phyloP scores from a whole-genome alignment of 2,329 filamentous ascomycete genomes.

The Aotearoamyces nothofagi region DNA sequence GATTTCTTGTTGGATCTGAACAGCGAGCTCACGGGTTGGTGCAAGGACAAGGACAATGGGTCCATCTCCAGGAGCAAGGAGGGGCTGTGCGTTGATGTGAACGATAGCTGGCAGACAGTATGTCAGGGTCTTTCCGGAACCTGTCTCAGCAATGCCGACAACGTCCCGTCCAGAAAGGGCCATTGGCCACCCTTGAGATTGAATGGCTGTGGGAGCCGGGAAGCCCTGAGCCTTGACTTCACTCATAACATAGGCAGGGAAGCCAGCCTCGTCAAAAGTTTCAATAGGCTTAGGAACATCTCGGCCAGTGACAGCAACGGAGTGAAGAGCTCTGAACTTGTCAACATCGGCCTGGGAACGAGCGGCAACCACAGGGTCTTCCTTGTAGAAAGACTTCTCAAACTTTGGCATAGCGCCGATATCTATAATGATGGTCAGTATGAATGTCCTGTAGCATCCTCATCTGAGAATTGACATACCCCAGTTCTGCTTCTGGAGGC shows the following conservation, averaged over 20 bases:
- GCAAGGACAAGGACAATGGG: slow-evolving; percentile 94
- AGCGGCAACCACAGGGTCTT: slow-evolving; percentile 61
- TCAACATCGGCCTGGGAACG: slow-evolving; percentile 71
- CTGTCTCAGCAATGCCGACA: slow-evolving; percentile 97
- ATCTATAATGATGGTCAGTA: slow-evolving; percentile 35
- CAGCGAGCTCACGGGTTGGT: slow-evolving; percentile 91
- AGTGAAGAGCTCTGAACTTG: slow-evolving; percentile 70
- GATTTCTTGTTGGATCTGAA: slow-evolving; percentile 97
- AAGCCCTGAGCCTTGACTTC: slow-evolving; percentile 99
- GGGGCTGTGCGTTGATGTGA: slow-evolving; percentile 97
- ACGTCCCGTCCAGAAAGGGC: slow-evolving; percentile 95
- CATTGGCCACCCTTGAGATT: slow-evolving; percentile 99
- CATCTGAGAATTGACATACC: slow-evolving; percentile 37
- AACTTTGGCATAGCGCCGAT: slow-evolving; percentile 74
- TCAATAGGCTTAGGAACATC: slow-evolving; percentile 89
- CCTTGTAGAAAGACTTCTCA: slow-evolving; percentile 99
- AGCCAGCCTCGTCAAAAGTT: slow-evolving; percentile 94
- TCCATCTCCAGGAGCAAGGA: slow-evolving; percentile 86
- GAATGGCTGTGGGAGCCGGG: slow-evolving; percentile 82
- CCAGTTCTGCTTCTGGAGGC: slow-evolving; percentile 79
- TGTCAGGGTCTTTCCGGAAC: slow-evolving; percentile 96
- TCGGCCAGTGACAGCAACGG: slow-evolving; percentile 67
- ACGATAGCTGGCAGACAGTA: slow-evolving; percentile 98
- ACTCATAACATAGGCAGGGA: slow-evolving; percentile 92
- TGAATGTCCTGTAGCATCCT: slow-evolving; percentile 3